These are phyloP conservation scores for Phytophthora sp. DNA, from an alignment of 352 stramenopile genomes.

Conservation along the genomic window DNA sequence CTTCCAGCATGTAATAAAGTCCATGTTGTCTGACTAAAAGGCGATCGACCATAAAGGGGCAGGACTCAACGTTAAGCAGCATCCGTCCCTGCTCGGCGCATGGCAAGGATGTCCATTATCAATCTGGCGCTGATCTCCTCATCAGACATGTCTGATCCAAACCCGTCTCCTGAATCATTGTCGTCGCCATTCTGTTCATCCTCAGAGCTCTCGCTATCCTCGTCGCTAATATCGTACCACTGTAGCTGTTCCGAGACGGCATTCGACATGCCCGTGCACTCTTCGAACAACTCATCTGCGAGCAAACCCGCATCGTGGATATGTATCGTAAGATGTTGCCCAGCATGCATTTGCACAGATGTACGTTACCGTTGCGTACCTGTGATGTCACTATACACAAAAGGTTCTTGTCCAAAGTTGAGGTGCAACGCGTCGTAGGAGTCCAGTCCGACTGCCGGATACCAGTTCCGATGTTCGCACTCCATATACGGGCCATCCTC, in stretches of 20 bases:
- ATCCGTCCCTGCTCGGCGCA: conserved; percentile 35
- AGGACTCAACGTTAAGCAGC: conserved; percentile 12
- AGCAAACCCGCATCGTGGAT: not conserved
- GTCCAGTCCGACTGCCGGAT: conserved; percentile 86
- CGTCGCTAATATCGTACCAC: conserved; percentile 68
- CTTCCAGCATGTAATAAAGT: too few relatives aligned
- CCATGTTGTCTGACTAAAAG: too few relatives aligned
- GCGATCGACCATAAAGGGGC: not conserved
- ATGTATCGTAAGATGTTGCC: not conserved
- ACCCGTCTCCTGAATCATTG: conserved; percentile 14
- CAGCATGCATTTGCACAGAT: not conserved
- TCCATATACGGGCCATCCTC: conserved; percentile 40
- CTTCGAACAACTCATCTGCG: conserved; percentile 37
- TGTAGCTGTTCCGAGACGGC: conserved; percentile 44
- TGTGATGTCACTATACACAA: conserved; percentile 39
- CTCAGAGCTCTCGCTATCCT: conserved; percentile 37
- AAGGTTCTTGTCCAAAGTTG: conserved; percentile 88
- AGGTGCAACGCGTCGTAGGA: conserved; percentile 78
- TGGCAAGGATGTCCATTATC: conserved; percentile 37
- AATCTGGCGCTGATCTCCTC: conserved; percentile 35
- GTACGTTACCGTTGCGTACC: conserved; percentile 15
- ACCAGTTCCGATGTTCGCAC: conserved; percentile 67
- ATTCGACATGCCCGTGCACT: conserved; percentile 32
- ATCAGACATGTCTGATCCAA: conserved; percentile 34
- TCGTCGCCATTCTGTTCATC: conserved; percentile 26